Evolutionary conservation across 2,329 filamentous ascomycete genomes (phyloP).

Genomic region (Raffaelea arxii): DNA sequence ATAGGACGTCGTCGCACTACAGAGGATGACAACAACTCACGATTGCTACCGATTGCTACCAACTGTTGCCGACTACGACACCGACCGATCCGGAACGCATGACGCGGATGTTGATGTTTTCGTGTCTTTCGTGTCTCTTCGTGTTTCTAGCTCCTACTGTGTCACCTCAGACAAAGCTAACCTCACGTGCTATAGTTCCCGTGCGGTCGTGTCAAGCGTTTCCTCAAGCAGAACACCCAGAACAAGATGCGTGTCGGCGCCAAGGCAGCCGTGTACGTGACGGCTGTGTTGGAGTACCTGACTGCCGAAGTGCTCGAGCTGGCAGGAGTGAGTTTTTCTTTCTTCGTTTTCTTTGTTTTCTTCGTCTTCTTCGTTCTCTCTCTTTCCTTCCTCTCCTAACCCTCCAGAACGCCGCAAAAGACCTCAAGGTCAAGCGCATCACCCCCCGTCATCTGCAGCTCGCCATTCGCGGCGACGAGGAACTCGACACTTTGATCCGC

Average conservation of each 20-base stretch:
- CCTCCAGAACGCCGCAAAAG: constrained; percentile 83
- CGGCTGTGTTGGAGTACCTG: constrained; percentile 94
- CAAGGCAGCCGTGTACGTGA: constrained; percentile 97
- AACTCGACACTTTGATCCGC: constrained; percentile 92
- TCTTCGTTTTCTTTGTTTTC: neutral
- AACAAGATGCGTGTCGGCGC: constrained; percentile 99
- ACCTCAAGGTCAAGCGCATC: constrained; percentile 99
- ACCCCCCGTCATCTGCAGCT: constrained; percentile 96
- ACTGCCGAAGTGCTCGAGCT: constrained; percentile 97
- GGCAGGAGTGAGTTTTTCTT: constrained; percentile 60
- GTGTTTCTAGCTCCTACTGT: neutral
- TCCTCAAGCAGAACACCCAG: constrained; percentile 97
- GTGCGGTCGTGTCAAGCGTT: constrained; percentile 99
- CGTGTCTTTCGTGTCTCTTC: constrained; percentile 6
- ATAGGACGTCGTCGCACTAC: too few species aligned
- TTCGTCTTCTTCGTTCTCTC: neutral
- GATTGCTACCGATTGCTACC: too few species aligned
- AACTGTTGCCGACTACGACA: too few species aligned
- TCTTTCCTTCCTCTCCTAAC: constrained; percentile 5
- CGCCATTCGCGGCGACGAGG: constrained; percentile 96
- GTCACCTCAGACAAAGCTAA: too few species aligned
- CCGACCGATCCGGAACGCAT: too few species aligned
- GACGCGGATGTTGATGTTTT: too few species aligned
- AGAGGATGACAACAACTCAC: too few species aligned
- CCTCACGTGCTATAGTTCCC: constrained; percentile 65